Evolutionary conservation across 345 rosid genomes (phyloP).

Genomic region (Microcos paniculata): DNA sequence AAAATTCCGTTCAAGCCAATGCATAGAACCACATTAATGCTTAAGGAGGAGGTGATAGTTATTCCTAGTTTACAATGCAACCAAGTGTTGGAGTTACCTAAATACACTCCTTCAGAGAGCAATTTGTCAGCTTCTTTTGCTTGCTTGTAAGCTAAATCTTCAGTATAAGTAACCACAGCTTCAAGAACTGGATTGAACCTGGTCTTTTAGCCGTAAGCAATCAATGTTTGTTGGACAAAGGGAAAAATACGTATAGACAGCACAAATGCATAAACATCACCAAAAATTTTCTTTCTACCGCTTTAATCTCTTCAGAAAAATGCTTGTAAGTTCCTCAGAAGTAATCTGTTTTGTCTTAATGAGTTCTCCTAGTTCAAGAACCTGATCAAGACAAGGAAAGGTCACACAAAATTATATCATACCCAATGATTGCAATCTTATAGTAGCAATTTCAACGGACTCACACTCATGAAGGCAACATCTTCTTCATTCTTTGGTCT

Average conservation of each 20-base stretch:
- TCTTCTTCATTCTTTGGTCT: conserved; percentile 61
- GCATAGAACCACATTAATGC: too few species aligned
- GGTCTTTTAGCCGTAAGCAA: conserved; percentile 15
- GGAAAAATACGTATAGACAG: background rate
- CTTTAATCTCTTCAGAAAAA: conserved; percentile 61
- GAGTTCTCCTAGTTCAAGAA: conserved; percentile 79
- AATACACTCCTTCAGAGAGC: conserved; percentile 70
- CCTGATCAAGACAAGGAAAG: conserved; percentile 36
- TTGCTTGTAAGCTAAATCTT: conserved; percentile 76
- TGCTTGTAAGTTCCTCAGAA: conserved; percentile 58
- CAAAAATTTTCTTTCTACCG: conserved; percentile 37
- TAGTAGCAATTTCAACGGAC: conserved; percentile 7
- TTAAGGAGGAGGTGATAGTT: background rate
- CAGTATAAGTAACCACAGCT: conserved; percentile 73
- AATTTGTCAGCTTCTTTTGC: conserved; percentile 83
- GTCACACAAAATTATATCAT: background rate
- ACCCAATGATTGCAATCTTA: background rate
- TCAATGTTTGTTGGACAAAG: conserved; percentile 10
- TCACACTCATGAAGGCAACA: conserved; percentile 82
- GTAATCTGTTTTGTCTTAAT: conserved; percentile 71
- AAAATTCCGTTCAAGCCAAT: background rate
- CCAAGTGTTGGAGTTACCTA: conserved; percentile 41
- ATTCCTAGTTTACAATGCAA: background rate
- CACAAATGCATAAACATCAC: conserved; percentile 6
- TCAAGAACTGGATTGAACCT: conserved; percentile 76